Conservation (phyloP, 305 asterid species). For the Caryopteris hybrid region DNA sequence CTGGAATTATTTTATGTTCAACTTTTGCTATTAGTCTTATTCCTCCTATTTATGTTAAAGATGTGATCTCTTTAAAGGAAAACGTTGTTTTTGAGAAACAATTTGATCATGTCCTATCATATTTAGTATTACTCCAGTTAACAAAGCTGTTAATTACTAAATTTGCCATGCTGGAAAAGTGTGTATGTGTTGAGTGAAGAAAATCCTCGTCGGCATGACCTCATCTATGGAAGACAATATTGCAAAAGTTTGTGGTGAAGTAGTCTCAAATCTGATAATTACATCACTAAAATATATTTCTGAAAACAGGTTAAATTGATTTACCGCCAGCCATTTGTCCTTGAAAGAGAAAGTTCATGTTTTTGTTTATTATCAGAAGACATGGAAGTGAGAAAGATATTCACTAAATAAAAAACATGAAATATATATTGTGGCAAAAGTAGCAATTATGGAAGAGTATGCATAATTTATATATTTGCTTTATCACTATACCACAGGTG, state of each 20-base stretch:
- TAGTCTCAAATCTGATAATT: background rate
- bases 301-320: background rate
- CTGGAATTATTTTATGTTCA: background rate
- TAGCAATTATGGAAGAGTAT: background rate
- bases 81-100: background rate
- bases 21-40: background rate
- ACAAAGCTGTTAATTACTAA: background rate
- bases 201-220: background rate
- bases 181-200: background rate
- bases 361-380: background rate
- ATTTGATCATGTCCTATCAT: background rate
- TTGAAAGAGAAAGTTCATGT: background rate
- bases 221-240: background rate
- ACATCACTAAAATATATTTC: background rate
- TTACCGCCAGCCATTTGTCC: background rate
- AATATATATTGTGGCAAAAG: background rate
- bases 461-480: conserved; percentile 4
- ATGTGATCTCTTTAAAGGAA: background rate
- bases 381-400: background rate
- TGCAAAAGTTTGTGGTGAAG: background rate
- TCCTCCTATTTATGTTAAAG: background rate
- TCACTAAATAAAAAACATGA: background rate
- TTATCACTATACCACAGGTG: conserved; percentile 45
- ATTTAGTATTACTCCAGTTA: too few species aligned
- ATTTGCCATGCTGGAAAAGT: background rate